Evolutionary conservation across 495 filamentous ascomycete genomes (phyloP).

Genomic region (Evernia prunastri): DNA sequence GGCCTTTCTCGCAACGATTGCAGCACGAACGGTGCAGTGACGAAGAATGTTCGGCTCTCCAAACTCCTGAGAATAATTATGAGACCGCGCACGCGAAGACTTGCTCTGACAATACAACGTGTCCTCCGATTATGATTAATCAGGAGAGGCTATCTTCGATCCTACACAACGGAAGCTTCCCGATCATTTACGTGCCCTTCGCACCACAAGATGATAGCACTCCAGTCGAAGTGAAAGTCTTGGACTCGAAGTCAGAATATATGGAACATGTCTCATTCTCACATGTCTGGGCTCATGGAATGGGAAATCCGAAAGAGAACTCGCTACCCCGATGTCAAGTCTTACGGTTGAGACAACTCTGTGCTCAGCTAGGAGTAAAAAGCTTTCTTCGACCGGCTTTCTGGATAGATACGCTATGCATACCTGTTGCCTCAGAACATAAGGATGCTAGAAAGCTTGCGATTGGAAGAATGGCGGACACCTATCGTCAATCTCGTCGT

Average conservation of each 20-base stretch:
- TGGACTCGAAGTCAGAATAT: neutral
- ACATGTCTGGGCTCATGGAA: slow-evolving; percentile 1
- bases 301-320: neutral
- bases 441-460: neutral
- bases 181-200: neutral
- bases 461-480: neutral
- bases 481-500: neutral
- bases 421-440: neutral
- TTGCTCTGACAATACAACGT: neutral
- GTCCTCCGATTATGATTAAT: neutral
- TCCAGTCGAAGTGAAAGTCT: neutral
- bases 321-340: neutral
- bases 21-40: neutral
- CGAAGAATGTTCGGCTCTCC: neutral
- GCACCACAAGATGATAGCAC: neutral
- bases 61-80: neutral
- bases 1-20: neutral
- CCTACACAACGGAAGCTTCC: neutral
- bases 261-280: neutral
- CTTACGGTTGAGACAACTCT: neutral
- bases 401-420: slow-evolving; percentile 4
- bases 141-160: neutral
- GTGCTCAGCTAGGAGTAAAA: neutral
- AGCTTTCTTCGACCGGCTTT: neutral
- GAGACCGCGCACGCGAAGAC: neutral